These are phyloP conservation scores for Melaleuca alternifolia DNA, from an alignment of 345 rosid genomes.

Conservation along the genomic window DNA sequence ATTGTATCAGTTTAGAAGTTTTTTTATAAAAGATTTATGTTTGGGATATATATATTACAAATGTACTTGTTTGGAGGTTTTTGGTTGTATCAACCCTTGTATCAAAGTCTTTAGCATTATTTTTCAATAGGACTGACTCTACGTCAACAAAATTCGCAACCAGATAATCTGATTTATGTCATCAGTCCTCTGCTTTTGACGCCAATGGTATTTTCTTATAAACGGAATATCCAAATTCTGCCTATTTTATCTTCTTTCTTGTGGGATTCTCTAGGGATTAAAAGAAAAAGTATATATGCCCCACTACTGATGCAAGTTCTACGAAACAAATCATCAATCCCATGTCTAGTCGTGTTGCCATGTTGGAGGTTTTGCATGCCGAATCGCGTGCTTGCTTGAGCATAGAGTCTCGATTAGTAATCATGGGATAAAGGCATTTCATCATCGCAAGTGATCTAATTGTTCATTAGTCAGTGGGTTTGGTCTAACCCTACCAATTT, in stretches of 20 bases:
- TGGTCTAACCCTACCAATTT: neutral
- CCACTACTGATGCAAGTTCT: neutral
- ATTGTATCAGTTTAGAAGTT: too few species aligned
- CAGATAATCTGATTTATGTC: neutral
- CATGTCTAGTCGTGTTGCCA: neutral
- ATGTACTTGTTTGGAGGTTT: neutral
- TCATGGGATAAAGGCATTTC: neutral
- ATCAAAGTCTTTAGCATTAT: neutral
- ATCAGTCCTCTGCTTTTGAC: neutral
- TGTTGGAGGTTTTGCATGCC: neutral
- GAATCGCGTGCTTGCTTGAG: neutral
- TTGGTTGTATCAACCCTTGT: neutral
- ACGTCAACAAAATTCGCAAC: neutral
- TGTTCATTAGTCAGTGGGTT: neutral
- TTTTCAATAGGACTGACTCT: neutral
- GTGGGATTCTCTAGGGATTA: neutral
- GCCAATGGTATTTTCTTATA: neutral
- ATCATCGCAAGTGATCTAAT: neutral
- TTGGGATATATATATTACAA: too few species aligned
- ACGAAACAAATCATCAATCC: neutral
- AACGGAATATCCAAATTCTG: neutral
- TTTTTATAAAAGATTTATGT: too few species aligned
- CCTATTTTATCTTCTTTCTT: neutral
- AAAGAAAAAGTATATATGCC: neutral
- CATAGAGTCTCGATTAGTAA: neutral